phyloP scores from a whole-genome alignment of 345 rosid genomes.

The Dimocarpus longan region DNA sequence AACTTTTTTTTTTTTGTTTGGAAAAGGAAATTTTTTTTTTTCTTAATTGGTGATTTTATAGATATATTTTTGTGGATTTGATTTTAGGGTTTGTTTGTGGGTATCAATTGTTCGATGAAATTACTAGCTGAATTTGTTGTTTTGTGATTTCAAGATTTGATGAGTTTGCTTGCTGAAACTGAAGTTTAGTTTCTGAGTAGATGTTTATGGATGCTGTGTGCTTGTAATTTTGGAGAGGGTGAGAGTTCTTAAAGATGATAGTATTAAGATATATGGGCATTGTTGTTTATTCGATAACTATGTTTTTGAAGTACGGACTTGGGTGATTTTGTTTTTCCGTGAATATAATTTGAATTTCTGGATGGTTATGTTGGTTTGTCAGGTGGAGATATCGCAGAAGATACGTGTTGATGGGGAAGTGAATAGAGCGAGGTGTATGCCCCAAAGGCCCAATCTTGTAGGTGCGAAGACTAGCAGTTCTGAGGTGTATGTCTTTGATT shows the following conservation, averaged over 20 bases:
- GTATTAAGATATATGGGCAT: neutral
- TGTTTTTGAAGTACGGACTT: neutral
- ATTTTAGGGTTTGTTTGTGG: neutral
- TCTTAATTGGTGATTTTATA: neutral
- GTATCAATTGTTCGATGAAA: constrained; percentile 25
- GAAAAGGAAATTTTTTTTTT: too few species aligned
- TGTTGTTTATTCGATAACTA: too few species aligned
- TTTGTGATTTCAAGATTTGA: neutral
- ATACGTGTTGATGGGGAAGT: constrained; percentile 91
- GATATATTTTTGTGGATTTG: too few species aligned
- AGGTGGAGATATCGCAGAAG: constrained; percentile 83
- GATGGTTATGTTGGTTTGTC: constrained; percentile 8
- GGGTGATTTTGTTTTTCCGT: neutral
- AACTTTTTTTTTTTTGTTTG: neutral
- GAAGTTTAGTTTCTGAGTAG: neutral
- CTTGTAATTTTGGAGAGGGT: neutral
- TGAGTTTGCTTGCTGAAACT: neutral
- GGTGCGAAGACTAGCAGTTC: constrained; percentile 82
- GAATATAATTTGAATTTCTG: neutral
- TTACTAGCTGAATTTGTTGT: constrained; percentile 9
- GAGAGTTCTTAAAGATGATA: neutral
- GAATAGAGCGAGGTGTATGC: constrained; percentile 91
- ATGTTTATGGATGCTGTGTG: neutral
- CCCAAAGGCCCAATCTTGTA: constrained; percentile 65
- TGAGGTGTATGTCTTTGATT: constrained; percentile 83